Conservation (phyloP, 129 eudicot genomes). For the Erigeron canadensis region DNA sequence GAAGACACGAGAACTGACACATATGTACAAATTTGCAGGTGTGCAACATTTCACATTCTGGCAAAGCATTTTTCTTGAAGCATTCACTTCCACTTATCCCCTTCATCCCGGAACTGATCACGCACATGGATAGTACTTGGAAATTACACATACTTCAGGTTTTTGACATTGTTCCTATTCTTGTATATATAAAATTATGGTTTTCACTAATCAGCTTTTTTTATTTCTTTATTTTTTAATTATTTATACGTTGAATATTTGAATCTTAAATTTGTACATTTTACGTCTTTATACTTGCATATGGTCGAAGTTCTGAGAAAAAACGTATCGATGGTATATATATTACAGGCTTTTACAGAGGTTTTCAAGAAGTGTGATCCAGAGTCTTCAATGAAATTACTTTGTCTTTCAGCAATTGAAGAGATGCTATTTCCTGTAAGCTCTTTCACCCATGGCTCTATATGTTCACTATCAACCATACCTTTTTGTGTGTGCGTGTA, state of each 20-base stretch:
- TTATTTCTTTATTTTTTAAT: slow-evolving; percentile 4
- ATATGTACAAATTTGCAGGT: slow-evolving; percentile 46
- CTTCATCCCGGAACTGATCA: slow-evolving; percentile 62
- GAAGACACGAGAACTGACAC: slow-evolving; percentile 7
- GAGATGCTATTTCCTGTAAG: slow-evolving; percentile 83
- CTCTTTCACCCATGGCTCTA: slow-evolving; percentile 17
- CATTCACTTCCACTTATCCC: slow-evolving; percentile 65
- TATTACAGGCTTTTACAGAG: slow-evolving; percentile 74
- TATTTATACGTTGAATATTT: background rate
- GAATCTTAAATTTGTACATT: slow-evolving; percentile 1
- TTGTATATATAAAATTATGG: slow-evolving; percentile 1
- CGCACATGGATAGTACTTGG: slow-evolving; percentile 58
- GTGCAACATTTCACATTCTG: slow-evolving; percentile 23
- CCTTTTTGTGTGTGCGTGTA: background rate
- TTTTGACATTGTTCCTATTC: slow-evolving; percentile 14
- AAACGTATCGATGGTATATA: background rate
- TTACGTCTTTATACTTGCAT: slow-evolving; percentile 22
- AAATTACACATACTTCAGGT: slow-evolving; percentile 78
- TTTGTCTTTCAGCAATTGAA: slow-evolving; percentile 72
- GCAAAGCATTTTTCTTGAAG: slow-evolving; percentile 54
- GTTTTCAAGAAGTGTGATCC: slow-evolving; percentile 60
- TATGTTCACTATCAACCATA: background rate
- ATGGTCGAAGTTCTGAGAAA: background rate
- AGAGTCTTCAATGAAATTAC: slow-evolving; percentile 67
- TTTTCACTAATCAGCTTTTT: background rate